These are phyloP conservation scores for Talaromyces sp. DNA, from an alignment of 2,329 filamentous ascomycete species.

Conservation along the genomic window DNA sequence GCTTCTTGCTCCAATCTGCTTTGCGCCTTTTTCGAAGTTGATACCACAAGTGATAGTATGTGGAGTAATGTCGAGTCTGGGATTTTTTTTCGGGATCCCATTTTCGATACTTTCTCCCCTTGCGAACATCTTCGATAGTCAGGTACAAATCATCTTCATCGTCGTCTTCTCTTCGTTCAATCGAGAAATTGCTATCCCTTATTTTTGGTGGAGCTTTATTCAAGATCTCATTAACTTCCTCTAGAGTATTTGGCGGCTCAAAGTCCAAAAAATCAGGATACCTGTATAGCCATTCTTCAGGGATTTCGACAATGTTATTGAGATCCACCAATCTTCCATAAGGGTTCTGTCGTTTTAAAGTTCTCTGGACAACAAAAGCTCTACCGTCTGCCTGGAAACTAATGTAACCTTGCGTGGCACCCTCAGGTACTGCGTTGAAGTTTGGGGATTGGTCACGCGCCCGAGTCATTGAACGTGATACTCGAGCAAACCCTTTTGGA, in stretches of 20 bases:
- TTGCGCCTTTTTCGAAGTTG: background rate
- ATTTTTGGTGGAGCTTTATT: background rate
- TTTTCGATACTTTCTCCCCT: background rate
- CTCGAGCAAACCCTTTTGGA: background rate
- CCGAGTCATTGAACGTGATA: background rate
- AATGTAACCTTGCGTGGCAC: background rate
- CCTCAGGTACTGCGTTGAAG: constrained; percentile 1
- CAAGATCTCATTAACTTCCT: background rate
- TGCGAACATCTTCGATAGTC: background rate
- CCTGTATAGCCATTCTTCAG: constrained; percentile 15
- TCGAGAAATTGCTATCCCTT: background rate
- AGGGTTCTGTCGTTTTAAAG: constrained; percentile 12
- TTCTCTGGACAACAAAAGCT: constrained; percentile 8
- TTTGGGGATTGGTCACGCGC: background rate
- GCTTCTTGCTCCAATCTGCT: background rate
- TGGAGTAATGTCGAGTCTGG: background rate
- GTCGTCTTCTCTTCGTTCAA: too few relatives aligned
- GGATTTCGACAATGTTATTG: constrained; percentile 14
- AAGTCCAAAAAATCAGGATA: constrained; percentile 13
- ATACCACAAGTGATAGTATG: background rate
- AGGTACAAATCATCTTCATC: background rate
- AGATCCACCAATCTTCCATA: constrained; percentile 13
- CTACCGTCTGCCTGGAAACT: background rate
- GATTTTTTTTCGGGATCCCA: background rate
- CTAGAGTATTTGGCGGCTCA: constrained; percentile 1